Evolutionary conservation across 768 basidiomycete genomes (phyloP).

Genomic region (Suillus fuscotomentosus): DNA sequence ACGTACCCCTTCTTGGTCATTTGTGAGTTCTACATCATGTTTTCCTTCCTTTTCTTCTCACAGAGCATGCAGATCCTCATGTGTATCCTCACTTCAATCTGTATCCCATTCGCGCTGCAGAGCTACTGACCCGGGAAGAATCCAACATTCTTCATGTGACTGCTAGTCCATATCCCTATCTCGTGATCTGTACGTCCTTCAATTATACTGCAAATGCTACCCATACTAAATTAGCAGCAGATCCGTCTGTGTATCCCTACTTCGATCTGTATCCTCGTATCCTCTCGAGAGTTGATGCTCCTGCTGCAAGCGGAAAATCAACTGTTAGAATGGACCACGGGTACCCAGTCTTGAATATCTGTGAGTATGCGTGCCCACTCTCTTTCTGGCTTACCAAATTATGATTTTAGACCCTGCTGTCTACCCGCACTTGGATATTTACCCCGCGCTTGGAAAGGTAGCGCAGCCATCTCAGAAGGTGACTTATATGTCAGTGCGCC

Average conservation of each 20-base stretch:
- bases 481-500: neutral
- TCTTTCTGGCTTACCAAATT: constrained; percentile 18
- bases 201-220: constrained; percentile 3
- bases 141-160: neutral
- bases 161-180: constrained; percentile 4
- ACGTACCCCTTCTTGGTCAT: constrained; percentile 14
- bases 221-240: constrained; percentile 19
- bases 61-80: constrained; percentile 35
- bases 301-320: neutral
- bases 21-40: constrained; percentile 9
- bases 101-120: constrained; percentile 21
- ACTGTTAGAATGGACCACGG: constrained; percentile 4
- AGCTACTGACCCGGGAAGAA: constrained; percentile 9
- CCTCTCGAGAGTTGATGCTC: neutral
- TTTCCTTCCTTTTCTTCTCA: neutral
- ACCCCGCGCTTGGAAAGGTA: constrained; percentile 7
- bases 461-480: neutral
- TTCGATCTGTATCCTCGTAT: constrained; percentile 27
- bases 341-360: constrained; percentile 16
- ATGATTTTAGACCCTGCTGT: constrained; percentile 7
- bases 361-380: constrained; percentile 5
- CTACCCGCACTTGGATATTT: constrained; percentile 28
- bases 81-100: constrained; percentile 33
- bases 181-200: constrained; percentile 7
- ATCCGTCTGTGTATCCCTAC: constrained; percentile 37